Base-by-base conservation (phyloP, 441 rosid species). In the Populus hybrid region DNA sequence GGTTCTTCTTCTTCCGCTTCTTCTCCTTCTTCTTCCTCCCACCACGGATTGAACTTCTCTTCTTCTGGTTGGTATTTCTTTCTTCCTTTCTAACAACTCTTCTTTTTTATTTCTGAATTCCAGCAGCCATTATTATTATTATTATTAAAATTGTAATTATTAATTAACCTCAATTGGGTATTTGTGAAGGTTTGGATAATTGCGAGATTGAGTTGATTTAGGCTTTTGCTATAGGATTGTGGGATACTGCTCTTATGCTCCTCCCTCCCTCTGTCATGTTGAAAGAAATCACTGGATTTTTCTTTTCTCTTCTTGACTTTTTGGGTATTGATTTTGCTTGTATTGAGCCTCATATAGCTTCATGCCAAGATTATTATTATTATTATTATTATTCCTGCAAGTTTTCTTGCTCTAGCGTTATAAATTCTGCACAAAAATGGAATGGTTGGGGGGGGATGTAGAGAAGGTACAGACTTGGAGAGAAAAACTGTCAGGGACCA, bases 1-100 rank as follows among this genome's bases (percentile, higher is more conserved):
- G 20, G 69, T 36, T 63, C 46, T 35, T 50, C 75, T 1, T 20
- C 78, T n/a, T 70, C 85, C 1, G 69, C 82, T 2, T 72, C 79
- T 30, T 73, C 54, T 64, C 65, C 84, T 2, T 78, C 40, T 23
- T 82, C 76, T 30, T 79, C 80, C 40, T 69, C 76, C 10, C 77
- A 75, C 71, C 78, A 35, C 46, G 84, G 76, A 42, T 57, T 74
- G 11, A 78, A 75, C 68, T 76, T 77, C 70, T 40, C 71, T 76
- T 38, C 72, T 73, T 73, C 80, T 21, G 80, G 85, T 82, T 73
- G 26, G n/a, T 72, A 6, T 12, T 71, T 50, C 32, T 36, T 59
- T 73, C 2, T 59, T 46, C 66, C 21, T 26, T 21, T 26, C 8
- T 61, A 12, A 20, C 28, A 23, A 2, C 4, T 12, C 32, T 12